Base-by-base conservation (phyloP, 257 asterid genomes). In the Capsicum baccatum region DNA sequence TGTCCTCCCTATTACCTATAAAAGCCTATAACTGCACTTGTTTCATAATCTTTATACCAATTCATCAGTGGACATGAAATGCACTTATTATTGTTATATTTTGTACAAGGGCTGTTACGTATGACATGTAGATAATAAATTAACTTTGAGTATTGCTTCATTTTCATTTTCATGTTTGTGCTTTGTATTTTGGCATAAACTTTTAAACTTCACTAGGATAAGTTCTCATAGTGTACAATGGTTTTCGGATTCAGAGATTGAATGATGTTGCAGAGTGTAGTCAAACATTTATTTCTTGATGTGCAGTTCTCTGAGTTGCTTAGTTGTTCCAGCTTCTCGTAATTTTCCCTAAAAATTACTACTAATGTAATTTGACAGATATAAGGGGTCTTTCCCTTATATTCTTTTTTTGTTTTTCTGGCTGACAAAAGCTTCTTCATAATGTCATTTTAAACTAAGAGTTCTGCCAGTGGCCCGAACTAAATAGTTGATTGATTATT, bases 71-170 rank as follows among this genome's bases (percentile, higher is more conserved):
- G 37, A n/a, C 56, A 10, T 35, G 37, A 71, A 71, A 44, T 71
- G 79, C 35, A 48, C 10, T 8, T 47, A 17, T 9, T 48, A 44
- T 71, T 71, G 57, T 47, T 57, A 44, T 17, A n/a, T 71, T 48
- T 44, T 71, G 79, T 47, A 44, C 9, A 19, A 69, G 79, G 79
- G 79, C 79, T 70, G 57, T 71, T 47, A 26, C 33, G 33, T 26
- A 26, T 26, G 33, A 26, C 26, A 26, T 26, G 33, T 26, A 26
- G 1, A 0, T 17, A 0, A 19, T 15, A 42, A 55, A 42, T 42
- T 42, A 17, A 69, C 37, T 44, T 17, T 70, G 79, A n/a, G 37
- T 44, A 47, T 10, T 37, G 15, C 37, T 11, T 44, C 55, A 69
- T 6, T 26, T 42, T 8, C 16, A 9, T 16, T 66, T 37, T n/a